Conservation (phyloP, 768 basidiomycete genomes). For the Tylopilus cervinicoccineus region DNA sequence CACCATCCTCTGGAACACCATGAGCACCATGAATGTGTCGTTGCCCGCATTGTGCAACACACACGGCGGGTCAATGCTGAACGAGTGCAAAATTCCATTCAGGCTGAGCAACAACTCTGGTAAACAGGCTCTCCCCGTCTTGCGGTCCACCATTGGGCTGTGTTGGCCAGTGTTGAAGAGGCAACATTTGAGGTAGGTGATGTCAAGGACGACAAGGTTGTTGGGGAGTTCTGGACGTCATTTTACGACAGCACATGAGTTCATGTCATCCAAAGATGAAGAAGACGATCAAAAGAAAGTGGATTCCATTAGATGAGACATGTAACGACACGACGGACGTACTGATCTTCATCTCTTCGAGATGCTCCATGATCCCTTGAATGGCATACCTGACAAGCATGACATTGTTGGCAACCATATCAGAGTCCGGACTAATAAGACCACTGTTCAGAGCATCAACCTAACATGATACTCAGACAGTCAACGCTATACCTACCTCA, state of each 20-base stretch:
- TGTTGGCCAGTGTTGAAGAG: constrained; percentile 58
- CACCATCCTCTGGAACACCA: constrained; percentile 64
- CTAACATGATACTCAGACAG: too few species aligned
- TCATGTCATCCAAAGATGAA: background rate
- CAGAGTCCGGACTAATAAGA: constrained; percentile 72
- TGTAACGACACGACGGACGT: constrained; percentile 24
- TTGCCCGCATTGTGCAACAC: constrained; percentile 74
- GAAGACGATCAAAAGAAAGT: background rate
- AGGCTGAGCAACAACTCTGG: constrained; percentile 59
- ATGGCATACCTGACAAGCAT: constrained; percentile 67
- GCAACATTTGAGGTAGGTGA: constrained; percentile 56
- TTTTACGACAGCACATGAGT: too few species aligned
- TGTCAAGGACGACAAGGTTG: constrained; percentile 69
- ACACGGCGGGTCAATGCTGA: constrained; percentile 39
- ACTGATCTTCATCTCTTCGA: constrained; percentile 84
- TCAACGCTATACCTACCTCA: constrained; percentile 46
- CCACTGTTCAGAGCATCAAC: constrained; percentile 43
- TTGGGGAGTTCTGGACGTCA: constrained; percentile 58
- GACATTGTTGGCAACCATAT: constrained; percentile 62
- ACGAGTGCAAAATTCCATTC: constrained; percentile 56
- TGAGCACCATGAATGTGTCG: constrained; percentile 67
- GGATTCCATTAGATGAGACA: background rate
- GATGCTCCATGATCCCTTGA: constrained; percentile 49
- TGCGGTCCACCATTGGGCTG: constrained; percentile 57
- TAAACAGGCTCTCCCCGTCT: constrained; percentile 48